phyloP scores from a whole-genome alignment of 106 monocot genomes.

The Platanthera guangdongensis region DNA sequence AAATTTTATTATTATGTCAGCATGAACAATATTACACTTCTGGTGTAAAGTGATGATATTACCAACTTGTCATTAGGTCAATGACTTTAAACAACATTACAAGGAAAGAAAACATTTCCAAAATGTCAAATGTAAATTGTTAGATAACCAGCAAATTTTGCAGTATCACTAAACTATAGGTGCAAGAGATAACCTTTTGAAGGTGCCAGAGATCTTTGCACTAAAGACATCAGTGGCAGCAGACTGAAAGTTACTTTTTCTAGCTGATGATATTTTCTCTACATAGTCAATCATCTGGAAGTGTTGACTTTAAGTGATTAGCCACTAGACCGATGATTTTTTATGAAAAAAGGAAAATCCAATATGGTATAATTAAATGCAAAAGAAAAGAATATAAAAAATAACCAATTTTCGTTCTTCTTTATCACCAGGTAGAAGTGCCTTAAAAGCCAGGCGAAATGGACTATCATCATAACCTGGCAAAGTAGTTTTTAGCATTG shows the following conservation, averaged over 20 bases:
- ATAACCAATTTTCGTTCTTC: constrained; percentile 75
- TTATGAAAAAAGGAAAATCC: not conserved
- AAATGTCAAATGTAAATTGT: too few species aligned
- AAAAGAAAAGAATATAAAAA: not conserved
- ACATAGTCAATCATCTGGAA: constrained; percentile 70
- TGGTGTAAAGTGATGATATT: too few species aligned
- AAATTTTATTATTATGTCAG: too few species aligned
- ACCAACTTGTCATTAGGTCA: too few species aligned
- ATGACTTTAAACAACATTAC: too few species aligned
- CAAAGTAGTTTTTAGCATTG: constrained; percentile 69
- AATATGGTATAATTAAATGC: constrained; percentile 1
- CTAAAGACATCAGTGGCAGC: constrained; percentile 72
- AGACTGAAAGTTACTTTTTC: constrained; percentile 58
- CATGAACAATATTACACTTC: too few species aligned
- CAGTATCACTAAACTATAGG: not conserved
- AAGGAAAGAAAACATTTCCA: too few species aligned
- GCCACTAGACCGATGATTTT: not conserved
- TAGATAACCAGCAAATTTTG: too few species aligned
- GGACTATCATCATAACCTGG: constrained; percentile 62
- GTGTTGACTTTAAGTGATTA: constrained; percentile 10
- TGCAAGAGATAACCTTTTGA: constrained; percentile 59
- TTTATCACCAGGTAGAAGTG: constrained; percentile 65
- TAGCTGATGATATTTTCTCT: constrained; percentile 65
- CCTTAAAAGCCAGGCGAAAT: constrained; percentile 77
- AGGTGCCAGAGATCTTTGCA: constrained; percentile 90